phyloP scores from a whole-genome alignment of 176 grass and related monocot genomes.

The Oryza brachyantha region DNA sequence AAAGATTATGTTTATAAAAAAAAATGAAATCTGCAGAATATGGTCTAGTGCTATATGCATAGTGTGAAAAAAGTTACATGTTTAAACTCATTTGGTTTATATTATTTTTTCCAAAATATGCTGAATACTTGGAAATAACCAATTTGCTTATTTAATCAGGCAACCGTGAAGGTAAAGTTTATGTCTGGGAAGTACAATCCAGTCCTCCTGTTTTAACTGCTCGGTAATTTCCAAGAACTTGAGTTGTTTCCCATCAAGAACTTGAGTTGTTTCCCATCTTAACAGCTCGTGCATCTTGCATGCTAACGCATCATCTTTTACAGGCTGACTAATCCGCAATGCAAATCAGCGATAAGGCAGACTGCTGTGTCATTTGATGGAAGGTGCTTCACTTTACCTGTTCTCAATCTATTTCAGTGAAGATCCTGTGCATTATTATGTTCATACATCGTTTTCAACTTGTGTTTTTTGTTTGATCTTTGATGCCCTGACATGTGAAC shows the following conservation, averaged over 20 bases:
- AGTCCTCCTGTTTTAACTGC: slow-evolving; percentile 67
- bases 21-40: background rate
- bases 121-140: background rate
- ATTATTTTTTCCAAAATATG: background rate
- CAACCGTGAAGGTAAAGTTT: slow-evolving; percentile 91
- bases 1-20: background rate
- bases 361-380: slow-evolving; percentile 78
- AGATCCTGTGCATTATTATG: background rate
- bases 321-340: slow-evolving; percentile 66
- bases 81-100: background rate
- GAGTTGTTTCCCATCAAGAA: background rate
- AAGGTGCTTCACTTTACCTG: slow-evolving; percentile 50
- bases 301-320: slow-evolving; percentile 9
- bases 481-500: background rate
- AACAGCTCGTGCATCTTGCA: background rate
- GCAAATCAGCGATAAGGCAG: slow-evolving; percentile 83
- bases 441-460: background rate
- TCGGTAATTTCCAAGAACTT: slow-evolving; percentile 35
- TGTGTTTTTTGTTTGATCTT: background rate
- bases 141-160: slow-evolving; percentile 41
- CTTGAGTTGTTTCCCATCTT: background rate
- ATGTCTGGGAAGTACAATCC: slow-evolving; percentile 90
- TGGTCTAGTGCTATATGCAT: background rate
- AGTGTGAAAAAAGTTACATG: background rate
- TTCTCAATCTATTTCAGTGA: background rate